These are phyloP conservation scores for Diplodia intermedia DNA, from an alignment of 2,329 filamentous ascomycete species.

Conservation along the genomic window DNA sequence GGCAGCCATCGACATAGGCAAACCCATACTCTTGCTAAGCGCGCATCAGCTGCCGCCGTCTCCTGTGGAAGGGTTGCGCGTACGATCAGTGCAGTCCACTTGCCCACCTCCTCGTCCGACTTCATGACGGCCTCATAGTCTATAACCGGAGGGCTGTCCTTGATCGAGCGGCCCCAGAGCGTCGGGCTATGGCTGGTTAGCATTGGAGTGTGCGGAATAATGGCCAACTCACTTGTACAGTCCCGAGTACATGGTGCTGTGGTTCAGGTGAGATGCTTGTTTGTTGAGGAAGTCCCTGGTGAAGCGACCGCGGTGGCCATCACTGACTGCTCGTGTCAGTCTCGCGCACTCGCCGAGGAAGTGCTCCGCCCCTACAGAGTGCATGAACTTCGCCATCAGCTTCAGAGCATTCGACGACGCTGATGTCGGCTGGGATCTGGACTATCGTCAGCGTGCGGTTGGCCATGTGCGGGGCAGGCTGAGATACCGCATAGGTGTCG, in stretches of 20 bases:
- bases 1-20: constrained; percentile 75
- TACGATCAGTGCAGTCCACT: constrained; percentile 71
- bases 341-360: constrained; percentile 8
- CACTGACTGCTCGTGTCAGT: constrained; percentile 52
- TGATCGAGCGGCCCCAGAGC: constrained; percentile 50
- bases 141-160: constrained; percentile 63
- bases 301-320: constrained; percentile 73
- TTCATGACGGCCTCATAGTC: constrained; percentile 66
- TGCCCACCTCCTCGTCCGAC: constrained; percentile 60
- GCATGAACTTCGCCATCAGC: constrained; percentile 36
- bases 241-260: neutral
- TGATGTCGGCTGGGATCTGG: constrained; percentile 43
- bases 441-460: neutral
- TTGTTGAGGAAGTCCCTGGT: constrained; percentile 61
- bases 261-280: constrained; percentile 37
- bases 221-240: neutral
- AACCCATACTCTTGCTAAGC: constrained; percentile 73
- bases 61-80: constrained; percentile 35
- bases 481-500: constrained; percentile 70
- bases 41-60: constrained; percentile 32
- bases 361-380: constrained; percentile 39
- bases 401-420: constrained; percentile 37
- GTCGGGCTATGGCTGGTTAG: constrained; percentile 20
- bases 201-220: neutral
- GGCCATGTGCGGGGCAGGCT: neutral